A percentile compares a stretch with the other conserved stretches of the same genome.
These are phyloP conservation scores for Zychaea mexicana DNA, from an alignment of 371 early-diverging fungal genomes.

Conservation along the genomic window DNA sequence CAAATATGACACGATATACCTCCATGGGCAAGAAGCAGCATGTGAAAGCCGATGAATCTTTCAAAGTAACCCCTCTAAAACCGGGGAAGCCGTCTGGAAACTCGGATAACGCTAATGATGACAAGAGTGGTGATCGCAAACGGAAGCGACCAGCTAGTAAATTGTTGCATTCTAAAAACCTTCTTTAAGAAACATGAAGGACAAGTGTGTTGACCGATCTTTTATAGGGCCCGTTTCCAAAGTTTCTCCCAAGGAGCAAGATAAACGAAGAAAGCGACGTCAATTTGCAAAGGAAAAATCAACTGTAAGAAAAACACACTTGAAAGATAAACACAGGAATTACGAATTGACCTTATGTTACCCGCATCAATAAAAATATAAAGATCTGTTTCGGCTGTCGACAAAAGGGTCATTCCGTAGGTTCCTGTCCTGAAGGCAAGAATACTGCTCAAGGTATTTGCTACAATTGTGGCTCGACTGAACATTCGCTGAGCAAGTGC, in stretches of 20 bases:
- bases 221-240: neutral
- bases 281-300: slow-evolving; percentile 20
- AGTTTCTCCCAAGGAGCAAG: neutral
- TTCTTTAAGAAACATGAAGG: no score
- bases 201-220: no score
- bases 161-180: neutral
- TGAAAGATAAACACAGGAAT: neutral
- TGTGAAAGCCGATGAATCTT: slow-evolving; percentile 56
- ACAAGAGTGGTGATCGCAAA: neutral
- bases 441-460: slow-evolving; percentile 67
- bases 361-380: neutral
- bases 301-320: slow-evolving; percentile 30
- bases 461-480: slow-evolving; percentile 85
- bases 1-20: slow-evolving; percentile 65
- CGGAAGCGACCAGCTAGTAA: neutral
- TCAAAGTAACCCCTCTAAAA: slow-evolving; percentile 54
- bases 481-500: slow-evolving; percentile 82
- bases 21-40: slow-evolving; percentile 63
- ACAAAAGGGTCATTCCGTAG: slow-evolving; percentile 81
- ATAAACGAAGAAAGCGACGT: slow-evolving; percentile 7
- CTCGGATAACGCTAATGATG: neutral
- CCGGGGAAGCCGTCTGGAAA: slow-evolving; percentile 35
- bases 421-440: slow-evolving; percentile 71
- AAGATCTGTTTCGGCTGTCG: slow-evolving; percentile 87
- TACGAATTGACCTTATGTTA: slow-evolving; percentile 2